Evolutionary conservation across 106 monocot species (phyloP), one percentile per base, ranked within the genome.

Genomic region (Xerophyta viscosa): DNA sequence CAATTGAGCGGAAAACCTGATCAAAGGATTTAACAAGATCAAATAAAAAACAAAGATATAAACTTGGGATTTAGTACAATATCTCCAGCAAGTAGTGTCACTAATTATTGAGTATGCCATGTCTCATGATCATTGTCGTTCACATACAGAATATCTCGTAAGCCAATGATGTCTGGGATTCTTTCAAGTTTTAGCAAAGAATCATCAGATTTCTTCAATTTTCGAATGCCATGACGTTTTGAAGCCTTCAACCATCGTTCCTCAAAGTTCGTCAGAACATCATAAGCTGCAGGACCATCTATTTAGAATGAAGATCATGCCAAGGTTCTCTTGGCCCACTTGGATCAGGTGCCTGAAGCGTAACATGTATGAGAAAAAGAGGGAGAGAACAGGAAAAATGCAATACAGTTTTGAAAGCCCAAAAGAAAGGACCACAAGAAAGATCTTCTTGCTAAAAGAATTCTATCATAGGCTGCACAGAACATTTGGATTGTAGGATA

Each of bases 231-330:
- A 54, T 66, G 73, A 2, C 63, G 86, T 65, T 83, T 86, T 41
- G 86, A 72, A 19, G 82, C 73, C 59, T 87, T 92, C 43, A 73
- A 31, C 92, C 86, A 92, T 27, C 92, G 79, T 56, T 92, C 87
- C 69, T 87, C 83, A 74, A 92, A 92, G 48, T 92, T 92, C 21
- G 18, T 71, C 53, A 92, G 46, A 77, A 92, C 74, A 60, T 92
- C 92, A 68, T 87, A 83, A 41, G 92, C 92, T 33, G 87, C 92
- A 41, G 87, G 83, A 44, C 87, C 83, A 60, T 92, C 92, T 52
- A 92, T 82, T 70, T 54, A 54, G 79, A 68, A 55, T 92, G 92
- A 64, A 92, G 72, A 79, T 92, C 92, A 63, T 92, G 92, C 92
- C 92, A 92, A 39, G 87, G 79, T 64, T 92, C 87, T 77, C 92